These are phyloP conservation scores for Ascochyta koolunga DNA, from an alignment of 2,329 filamentous ascomycete genomes.

Conservation along the genomic window DNA sequence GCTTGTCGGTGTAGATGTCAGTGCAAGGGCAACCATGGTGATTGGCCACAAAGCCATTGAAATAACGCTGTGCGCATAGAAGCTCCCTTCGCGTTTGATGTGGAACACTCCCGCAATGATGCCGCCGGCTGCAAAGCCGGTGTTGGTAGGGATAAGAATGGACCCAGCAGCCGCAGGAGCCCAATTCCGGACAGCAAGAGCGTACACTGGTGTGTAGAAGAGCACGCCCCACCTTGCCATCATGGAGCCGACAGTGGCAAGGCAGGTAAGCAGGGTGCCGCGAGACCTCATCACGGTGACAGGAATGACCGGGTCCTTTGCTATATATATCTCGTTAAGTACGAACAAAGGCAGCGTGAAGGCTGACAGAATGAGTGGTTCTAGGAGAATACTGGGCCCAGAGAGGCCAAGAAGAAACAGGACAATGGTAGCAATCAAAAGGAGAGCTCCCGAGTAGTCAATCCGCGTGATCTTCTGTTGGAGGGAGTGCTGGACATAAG, in stretches of 20 bases:
- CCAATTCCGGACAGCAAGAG: conserved; percentile 75
- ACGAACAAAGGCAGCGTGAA: conserved; percentile 60
- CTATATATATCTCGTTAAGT: conserved; percentile 67
- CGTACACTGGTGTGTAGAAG: conserved; percentile 81
- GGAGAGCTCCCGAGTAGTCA: conserved; percentile 75
- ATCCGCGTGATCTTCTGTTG: conserved; percentile 66
- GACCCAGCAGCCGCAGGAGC: conserved; percentile 72
- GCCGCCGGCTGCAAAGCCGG: conserved; percentile 77
- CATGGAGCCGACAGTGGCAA: conserved; percentile 79
- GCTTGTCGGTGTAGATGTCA: conserved; percentile 60
- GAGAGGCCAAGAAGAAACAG: conserved; percentile 75
- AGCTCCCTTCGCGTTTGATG: conserved; percentile 73
- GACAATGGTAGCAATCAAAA: conserved; percentile 63
- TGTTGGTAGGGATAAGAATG: conserved; percentile 80
- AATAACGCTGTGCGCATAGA: conserved; percentile 69
- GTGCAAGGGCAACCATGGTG: conserved; percentile 63
- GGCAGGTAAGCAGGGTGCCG: conserved; percentile 73
- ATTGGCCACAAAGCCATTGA: conserved; percentile 67
- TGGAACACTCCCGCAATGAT: conserved; percentile 76
- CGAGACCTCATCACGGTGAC: conserved; percentile 71
- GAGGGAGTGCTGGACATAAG: conserved; percentile 47
- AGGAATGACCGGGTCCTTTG: conserved; percentile 76
- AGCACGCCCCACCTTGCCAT: conserved; percentile 79
- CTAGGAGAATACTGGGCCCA: conserved; percentile 64
- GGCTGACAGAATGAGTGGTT: conserved; percentile 66